Evolutionary conservation across 371 early-diverging fungal species (phyloP).

Genomic region (Circinella minor): DNA sequence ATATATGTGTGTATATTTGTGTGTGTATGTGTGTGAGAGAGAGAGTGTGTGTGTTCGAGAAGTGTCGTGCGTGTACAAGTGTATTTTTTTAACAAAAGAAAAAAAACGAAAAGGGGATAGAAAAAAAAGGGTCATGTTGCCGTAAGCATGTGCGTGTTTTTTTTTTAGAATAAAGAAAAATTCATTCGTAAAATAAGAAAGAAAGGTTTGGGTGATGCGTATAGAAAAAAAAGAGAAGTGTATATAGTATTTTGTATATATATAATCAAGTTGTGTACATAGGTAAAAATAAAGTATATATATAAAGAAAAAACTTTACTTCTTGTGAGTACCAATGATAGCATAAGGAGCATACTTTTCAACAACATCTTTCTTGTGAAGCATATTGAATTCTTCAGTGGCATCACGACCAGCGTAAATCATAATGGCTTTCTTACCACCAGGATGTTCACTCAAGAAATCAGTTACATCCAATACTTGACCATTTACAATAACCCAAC

Average conservation of each 20-base stretch:
- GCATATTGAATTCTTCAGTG: constrained; percentile 91
- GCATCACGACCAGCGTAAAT: constrained; percentile 88
- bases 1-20: not conserved
- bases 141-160: constrained; percentile 1
- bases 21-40: not conserved
- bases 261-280: constrained; percentile 5
- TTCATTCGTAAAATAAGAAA: constrained; percentile 2
- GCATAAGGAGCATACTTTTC: constrained; percentile 87
- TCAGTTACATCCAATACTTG: constrained; percentile 92
- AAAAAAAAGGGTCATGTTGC: not conserved
- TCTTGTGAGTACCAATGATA: constrained; percentile 74
- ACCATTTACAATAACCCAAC: constrained; percentile 95
- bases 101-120: not conserved
- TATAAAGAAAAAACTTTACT: constrained; percentile 26
- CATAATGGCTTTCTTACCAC: constrained; percentile 86
- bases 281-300: not conserved
- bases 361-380: constrained; percentile 87
- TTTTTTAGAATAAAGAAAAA: too few species aligned
- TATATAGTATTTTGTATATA: not conserved
- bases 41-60: too few species aligned
- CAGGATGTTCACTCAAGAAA: constrained; percentile 88
- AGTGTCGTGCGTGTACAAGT: too few species aligned
- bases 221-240: not conserved
- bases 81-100: too few species aligned
- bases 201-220: constrained; percentile 4